These are phyloP conservation scores for Sophora flavescens DNA, from an alignment of 306 rosid genomes.

Conservation along the genomic window DNA sequence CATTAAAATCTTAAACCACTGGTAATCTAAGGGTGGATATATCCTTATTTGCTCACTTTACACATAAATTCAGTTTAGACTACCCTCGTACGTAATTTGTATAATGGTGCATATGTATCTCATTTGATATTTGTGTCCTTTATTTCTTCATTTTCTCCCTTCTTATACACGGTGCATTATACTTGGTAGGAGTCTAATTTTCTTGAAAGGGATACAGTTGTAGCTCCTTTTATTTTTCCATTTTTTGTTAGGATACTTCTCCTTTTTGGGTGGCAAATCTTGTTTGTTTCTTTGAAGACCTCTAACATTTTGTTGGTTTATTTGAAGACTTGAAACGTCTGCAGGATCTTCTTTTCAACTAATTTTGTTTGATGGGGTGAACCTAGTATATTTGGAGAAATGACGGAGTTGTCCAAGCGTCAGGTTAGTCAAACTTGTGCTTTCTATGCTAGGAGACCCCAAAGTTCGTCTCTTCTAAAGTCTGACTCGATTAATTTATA, in stretches of 20 bases:
- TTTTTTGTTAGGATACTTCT: neutral
- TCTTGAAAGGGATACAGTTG: neutral
- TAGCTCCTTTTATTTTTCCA: neutral
- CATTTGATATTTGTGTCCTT: neutral
- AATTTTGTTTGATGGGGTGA: neutral
- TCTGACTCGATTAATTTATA: neutral
- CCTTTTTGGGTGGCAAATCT: neutral
- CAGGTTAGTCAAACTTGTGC: neutral
- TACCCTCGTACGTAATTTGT: neutral
- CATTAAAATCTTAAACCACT: no score
- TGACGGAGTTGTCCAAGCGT: neutral
- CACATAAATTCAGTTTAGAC: no score
- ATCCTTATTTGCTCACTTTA: no score
- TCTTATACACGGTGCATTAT: neutral
- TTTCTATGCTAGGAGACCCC: neutral
- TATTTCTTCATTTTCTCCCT: neutral
- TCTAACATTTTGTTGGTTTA: neutral
- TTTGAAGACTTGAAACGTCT: neutral
- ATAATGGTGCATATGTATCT: slow-evolving; percentile 39
- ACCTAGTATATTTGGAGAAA: neutral
- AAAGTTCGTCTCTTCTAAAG: neutral
- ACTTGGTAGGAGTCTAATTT: neutral
- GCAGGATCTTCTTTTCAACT: neutral
- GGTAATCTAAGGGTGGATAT: no score
- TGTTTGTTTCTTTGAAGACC: neutral